phyloP scores from a whole-genome alignment of 352 stramenopile genomes.

The Pythium brachiatum region DNA sequence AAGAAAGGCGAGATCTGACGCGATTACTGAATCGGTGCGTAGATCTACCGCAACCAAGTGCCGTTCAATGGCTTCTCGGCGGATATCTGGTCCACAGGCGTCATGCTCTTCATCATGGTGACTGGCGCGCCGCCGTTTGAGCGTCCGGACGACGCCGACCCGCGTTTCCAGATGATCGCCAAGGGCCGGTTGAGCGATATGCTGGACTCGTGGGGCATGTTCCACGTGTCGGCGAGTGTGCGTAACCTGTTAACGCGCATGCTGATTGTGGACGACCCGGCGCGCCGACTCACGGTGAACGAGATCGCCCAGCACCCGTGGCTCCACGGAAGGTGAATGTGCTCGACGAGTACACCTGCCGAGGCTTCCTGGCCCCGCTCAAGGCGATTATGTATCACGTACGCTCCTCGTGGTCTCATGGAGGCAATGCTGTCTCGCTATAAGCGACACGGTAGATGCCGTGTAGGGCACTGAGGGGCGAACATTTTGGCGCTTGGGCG shows the following conservation, averaged over 20 bases:
- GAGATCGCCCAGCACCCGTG: constrained; percentile 84
- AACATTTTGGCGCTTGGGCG: background rate
- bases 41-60: constrained; percentile 89
- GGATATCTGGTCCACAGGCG: constrained; percentile 93
- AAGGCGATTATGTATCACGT: background rate
- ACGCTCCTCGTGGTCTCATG: background rate
- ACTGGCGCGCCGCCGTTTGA: constrained; percentile 91
- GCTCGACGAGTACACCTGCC: background rate
- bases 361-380: background rate
- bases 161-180: constrained; percentile 85
- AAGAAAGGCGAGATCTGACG: background rate
- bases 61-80: constrained; percentile 90
- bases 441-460: no score
- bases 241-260: constrained; percentile 76
- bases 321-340: constrained; percentile 59
- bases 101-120: constrained; percentile 96
- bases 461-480: no score
- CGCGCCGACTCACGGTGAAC: constrained; percentile 69
- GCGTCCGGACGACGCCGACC: constrained; percentile 72
- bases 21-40: background rate
- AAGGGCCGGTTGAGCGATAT: constrained; percentile 77
- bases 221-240: constrained; percentile 67
- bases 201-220: constrained; percentile 86
- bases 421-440: no score
- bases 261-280: constrained; percentile 81